A percentile compares a stretch with the other conserved stretches of the same genome.
phyloP scores from a whole-genome alignment of 495 filamentous ascomycete genomes.

The Mycothermus thermophilus region DNA sequence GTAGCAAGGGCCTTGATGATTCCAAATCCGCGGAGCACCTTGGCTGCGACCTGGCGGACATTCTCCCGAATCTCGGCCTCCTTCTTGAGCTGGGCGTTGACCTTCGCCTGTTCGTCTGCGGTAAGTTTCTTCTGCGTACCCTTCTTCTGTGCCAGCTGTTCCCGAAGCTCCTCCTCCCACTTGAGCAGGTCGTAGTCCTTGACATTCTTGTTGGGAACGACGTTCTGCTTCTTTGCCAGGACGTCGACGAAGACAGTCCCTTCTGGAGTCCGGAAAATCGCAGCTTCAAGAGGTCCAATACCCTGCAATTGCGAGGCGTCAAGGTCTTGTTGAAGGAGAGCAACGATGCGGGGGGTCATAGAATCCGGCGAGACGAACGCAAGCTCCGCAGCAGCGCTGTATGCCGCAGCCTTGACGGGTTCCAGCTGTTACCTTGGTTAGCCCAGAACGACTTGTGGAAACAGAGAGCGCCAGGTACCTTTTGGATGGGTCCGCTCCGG shows the following conservation, averaged over 20 bases:
- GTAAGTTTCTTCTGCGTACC: slow-evolving; percentile 85
- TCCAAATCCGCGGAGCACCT: slow-evolving; percentile 65
- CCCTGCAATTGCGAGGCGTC: slow-evolving; percentile 47
- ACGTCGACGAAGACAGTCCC: slow-evolving; percentile 84
- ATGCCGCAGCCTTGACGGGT: slow-evolving; percentile 52
- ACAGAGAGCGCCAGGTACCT: slow-evolving; percentile 22
- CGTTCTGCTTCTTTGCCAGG: slow-evolving; percentile 59
- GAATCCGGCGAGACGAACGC: slow-evolving; percentile 82
- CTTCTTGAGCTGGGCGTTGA: slow-evolving; percentile 81
- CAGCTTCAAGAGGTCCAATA: slow-evolving; percentile 74
- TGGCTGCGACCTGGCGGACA: slow-evolving; percentile 51
- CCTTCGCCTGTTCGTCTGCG: slow-evolving; percentile 72
- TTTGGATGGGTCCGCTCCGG: slow-evolving; percentile 32
- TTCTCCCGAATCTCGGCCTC: slow-evolving; percentile 63
- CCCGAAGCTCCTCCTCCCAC: slow-evolving; percentile 89
- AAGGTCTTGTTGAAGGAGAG: slow-evolving; percentile 58
- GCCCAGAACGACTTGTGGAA: not conserved
- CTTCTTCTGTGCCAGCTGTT: slow-evolving; percentile 80
- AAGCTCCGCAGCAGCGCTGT: slow-evolving; percentile 69
- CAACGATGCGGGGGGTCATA: slow-evolving; percentile 61
- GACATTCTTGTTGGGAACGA: slow-evolving; percentile 59
- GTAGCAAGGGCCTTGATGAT: slow-evolving; percentile 68
- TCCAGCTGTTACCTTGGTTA: slow-evolving; percentile 26
- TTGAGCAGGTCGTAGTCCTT: slow-evolving; percentile 93
- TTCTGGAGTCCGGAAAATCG: slow-evolving; percentile 78